Evolutionary conservation across 140 eudicot species (phyloP).

Genomic region (Cichorium intybus): DNA sequence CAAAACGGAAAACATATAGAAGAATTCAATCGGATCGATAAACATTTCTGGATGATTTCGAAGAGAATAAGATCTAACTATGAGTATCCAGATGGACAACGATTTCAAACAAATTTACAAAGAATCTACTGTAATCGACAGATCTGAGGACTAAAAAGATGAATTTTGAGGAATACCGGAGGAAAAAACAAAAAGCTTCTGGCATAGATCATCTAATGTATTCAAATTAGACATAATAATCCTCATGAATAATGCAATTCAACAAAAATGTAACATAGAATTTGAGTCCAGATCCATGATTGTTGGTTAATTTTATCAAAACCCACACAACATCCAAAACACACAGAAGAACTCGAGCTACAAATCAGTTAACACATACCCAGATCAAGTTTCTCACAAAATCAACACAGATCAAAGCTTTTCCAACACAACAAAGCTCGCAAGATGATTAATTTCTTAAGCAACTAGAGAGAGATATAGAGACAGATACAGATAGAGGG

Average conservation of each 20-base stretch:
- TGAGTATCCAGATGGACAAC: neutral
- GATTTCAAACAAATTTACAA: neutral
- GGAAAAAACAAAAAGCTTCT: neutral
- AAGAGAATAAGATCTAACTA: neutral
- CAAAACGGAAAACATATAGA: neutral
- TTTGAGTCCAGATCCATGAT: neutral
- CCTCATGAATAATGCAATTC: neutral
- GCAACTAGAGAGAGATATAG: neutral
- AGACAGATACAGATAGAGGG: neutral
- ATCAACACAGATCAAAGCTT: neutral
- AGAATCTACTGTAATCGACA: neutral
- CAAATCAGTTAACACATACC: conserved; percentile 1
- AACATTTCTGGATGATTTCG: neutral
- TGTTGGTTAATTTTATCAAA: neutral
- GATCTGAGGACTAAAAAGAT: conserved; percentile 1
- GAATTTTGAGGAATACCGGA: neutral
- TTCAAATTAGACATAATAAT: neutral
- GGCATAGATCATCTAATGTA: neutral
- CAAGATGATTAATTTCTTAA: neutral
- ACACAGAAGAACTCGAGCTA: neutral
- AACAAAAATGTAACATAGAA: neutral
- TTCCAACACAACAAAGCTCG: neutral
- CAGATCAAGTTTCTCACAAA: conserved; percentile 4
- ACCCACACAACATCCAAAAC: neutral
- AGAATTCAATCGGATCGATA: neutral